Evolutionary conservation across 352 stramenopile species (phyloP).

Genomic region (Phytophthora capsici): DNA sequence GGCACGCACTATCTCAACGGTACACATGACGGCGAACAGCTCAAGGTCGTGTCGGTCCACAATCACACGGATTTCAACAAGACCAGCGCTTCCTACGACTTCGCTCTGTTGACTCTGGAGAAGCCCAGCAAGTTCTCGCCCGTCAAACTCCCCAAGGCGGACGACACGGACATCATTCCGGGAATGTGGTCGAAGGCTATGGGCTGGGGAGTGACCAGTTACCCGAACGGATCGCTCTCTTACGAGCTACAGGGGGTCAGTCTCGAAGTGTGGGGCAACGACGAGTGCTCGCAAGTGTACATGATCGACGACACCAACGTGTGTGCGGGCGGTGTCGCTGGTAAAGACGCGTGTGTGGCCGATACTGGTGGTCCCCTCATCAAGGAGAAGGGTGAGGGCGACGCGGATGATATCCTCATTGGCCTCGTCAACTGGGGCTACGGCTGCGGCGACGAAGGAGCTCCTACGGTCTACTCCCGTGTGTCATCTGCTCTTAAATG

Average conservation of each 20-base stretch:
- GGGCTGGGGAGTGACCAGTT: slow-evolving; percentile 37
- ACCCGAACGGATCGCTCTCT: slow-evolving; percentile 25
- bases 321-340: slow-evolving; percentile 44
- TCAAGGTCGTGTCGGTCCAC: slow-evolving; percentile 36
- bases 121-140: slow-evolving; percentile 38
- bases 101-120: slow-evolving; percentile 52
- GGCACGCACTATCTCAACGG: slow-evolving; percentile 57
- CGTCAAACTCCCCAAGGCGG: slow-evolving; percentile 31
- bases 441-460: slow-evolving; percentile 46
- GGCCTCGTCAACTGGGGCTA: slow-evolving; percentile 60
- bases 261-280: slow-evolving; percentile 41
- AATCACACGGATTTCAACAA: slow-evolving; percentile 1
- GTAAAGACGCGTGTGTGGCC: slow-evolving; percentile 37
- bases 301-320: slow-evolving; percentile 41
- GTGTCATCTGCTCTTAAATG: slow-evolving; percentile 47
- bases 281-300: slow-evolving; percentile 34
- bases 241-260: slow-evolving; percentile 40
- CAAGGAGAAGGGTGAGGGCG: slow-evolving; percentile 20
- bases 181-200: slow-evolving; percentile 39
- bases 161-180: slow-evolving; percentile 30
- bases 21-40: slow-evolving; percentile 43
- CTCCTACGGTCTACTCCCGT: slow-evolving; percentile 58
- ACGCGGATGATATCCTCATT: slow-evolving; percentile 43
- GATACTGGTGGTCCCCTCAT: slow-evolving; percentile 58
- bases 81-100: slow-evolving; percentile 32